phyloP scores from a whole-genome alignment of 352 stramenopile genomes.

The Pythium coloratum region DNA sequence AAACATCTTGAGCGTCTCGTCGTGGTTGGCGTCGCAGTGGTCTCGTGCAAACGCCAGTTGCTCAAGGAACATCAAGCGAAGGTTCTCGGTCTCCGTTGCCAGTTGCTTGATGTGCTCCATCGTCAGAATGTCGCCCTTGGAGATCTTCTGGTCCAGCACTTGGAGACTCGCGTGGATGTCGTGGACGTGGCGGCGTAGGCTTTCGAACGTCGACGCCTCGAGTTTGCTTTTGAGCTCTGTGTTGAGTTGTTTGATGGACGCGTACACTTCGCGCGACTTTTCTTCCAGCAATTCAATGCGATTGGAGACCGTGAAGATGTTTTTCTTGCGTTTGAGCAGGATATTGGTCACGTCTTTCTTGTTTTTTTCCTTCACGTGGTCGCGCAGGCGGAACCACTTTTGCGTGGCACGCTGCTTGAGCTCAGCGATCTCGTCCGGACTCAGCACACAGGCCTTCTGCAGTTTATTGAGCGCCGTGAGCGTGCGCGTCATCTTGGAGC shows the following conservation, averaged over 20 bases:
- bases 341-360: slow-evolving; percentile 79
- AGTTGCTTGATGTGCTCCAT: slow-evolving; percentile 52
- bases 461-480: slow-evolving; percentile 70
- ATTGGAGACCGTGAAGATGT: slow-evolving; percentile 74
- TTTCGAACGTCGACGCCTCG: slow-evolving; percentile 40
- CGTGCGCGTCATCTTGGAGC: slow-evolving; percentile 45
- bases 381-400: slow-evolving; percentile 74
- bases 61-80: slow-evolving; percentile 36
- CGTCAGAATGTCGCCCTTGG: slow-evolving; percentile 34
- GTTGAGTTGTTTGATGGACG: slow-evolving; percentile 61
- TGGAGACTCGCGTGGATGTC: slow-evolving; percentile 56
- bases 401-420: slow-evolving; percentile 60
- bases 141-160: slow-evolving; percentile 44
- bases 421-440: slow-evolving; percentile 54
- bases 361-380: slow-evolving; percentile 74
- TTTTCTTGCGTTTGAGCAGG: slow-evolving; percentile 78
- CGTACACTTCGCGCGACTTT: slow-evolving; percentile 65
- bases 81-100: slow-evolving; percentile 33
- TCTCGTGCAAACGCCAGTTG: slow-evolving; percentile 38
- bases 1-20: slow-evolving; percentile 29
- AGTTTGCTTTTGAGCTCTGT: slow-evolving; percentile 59
- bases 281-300: slow-evolving; percentile 73
- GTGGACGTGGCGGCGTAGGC: slow-evolving; percentile 49
- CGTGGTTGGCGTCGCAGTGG: slow-evolving; percentile 33
- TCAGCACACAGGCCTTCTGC: slow-evolving; percentile 60